Base-by-base conservation (phyloP, 2,329 filamentous ascomycete genomes). In the Cordyceps cateniannulata region DNA sequence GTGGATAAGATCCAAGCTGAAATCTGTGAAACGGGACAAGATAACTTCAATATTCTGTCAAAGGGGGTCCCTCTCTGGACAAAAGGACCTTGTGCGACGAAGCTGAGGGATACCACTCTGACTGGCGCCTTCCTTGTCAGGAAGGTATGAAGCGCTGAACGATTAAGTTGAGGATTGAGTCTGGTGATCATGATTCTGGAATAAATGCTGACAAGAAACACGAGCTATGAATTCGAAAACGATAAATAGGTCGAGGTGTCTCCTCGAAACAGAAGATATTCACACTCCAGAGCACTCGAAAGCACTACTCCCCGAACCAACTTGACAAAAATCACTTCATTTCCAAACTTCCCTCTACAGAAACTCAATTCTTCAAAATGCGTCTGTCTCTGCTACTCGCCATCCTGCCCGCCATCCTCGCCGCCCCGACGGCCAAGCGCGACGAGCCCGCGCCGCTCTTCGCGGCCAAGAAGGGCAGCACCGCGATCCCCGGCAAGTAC, bases 401-500 rank as follows among this genome's bases (percentile, higher is more conserved):
- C 49, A 50, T 69, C 57, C 60, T 69, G 38, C 68, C 68, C 25
- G 53, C 63, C 42, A 64, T 65, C 25, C 62, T 69, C 51, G 67
- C 61, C 42, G 66, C 62, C n/a, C 65, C 67, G 16, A 59, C 62
- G 32, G 29, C n/a, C 27, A 64, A 66, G 60, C 69, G 69, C 44
- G 63, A 63, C 27, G 63, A 62, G 49, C 69, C 66, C 9, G 70
- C 70, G 35, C 69, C 70, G 49, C 63, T 72, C 24, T 48, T 68
- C 52, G 59, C 53, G 20, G 66, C 68, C 16, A 53, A 50, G 2
- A 62, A 61, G 18, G 27, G 54, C n/a, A 48, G 42, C 49, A 50
- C 51, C 18, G 47, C 69, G 56, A 65, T 71, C 29, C 54, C 66
- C 20, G 65, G 66, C 64, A 68, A 68, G 62, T 72, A 71, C 62